A percentile compares a stretch with the other conserved stretches of the same genome.
phyloP scores from a whole-genome alignment of 495 filamentous ascomycete species.

The Trichoderma orchidacearum region DNA sequence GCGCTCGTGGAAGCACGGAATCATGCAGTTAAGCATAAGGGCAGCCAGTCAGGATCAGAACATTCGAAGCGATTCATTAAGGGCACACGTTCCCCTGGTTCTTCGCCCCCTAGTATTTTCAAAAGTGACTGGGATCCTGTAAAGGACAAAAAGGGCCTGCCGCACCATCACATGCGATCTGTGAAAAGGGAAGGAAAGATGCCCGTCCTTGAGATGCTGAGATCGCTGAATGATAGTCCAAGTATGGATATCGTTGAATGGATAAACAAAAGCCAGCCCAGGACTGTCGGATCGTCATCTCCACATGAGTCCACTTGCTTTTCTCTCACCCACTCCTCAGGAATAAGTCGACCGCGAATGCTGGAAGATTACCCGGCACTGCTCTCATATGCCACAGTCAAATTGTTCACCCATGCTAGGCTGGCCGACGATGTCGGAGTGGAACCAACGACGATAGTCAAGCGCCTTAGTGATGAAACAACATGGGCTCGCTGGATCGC shows the following conservation, averaged over 20 bases:
- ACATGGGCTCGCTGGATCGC: not conserved
- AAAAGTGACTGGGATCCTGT: no score
- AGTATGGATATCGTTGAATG: not conserved
- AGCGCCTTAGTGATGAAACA: not conserved
- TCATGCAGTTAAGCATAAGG: not conserved
- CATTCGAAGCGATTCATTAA: no score
- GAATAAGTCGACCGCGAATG: not conserved
- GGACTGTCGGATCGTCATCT: not conserved
- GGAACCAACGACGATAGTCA: not conserved
- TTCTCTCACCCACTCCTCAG: not conserved
- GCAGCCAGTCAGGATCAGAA: not conserved
- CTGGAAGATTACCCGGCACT: constrained; percentile 7
- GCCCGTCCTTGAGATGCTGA: no score
- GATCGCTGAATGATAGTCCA: not conserved
- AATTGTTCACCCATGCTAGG: constrained; percentile 4
- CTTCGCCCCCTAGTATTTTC: not conserved
- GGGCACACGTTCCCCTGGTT: no score
- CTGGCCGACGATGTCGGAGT: not conserved
- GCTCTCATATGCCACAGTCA: not conserved
- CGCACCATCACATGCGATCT: no score
- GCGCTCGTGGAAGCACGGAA: constrained; percentile 2
- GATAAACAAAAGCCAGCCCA: not conserved
- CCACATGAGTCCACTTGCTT: not conserved
- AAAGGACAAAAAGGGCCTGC: no score
- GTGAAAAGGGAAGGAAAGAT: no score